Conservation (phyloP, 257 asterid species). For the Jaltomata sinuosa region DNA sequence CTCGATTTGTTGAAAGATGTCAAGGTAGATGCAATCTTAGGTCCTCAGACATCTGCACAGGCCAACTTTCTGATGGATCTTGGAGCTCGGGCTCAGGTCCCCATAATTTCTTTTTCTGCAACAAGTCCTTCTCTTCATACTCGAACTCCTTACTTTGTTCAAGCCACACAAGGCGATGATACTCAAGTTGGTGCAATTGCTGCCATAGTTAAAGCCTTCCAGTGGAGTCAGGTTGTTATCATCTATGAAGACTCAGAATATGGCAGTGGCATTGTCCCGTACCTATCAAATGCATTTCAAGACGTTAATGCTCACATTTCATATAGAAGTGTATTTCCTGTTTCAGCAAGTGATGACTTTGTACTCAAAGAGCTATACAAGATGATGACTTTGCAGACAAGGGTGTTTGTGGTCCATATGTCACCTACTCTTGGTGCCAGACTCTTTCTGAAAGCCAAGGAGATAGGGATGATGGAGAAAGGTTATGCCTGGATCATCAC, state of each 20-base stretch:
- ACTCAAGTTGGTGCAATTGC: constrained; percentile 40
- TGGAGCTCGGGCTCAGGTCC: constrained; percentile 10
- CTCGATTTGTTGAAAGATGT: constrained; percentile 23
- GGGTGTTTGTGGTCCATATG: constrained; percentile 33
- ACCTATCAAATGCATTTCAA: constrained; percentile 29
- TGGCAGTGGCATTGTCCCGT: constrained; percentile 37
- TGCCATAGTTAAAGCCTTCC: constrained; percentile 24
- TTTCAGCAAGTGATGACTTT: constrained; percentile 24
- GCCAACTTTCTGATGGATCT: constrained; percentile 14
- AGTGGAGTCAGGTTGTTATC: constrained; percentile 31
- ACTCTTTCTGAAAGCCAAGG: constrained; percentile 19
- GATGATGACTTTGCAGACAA: constrained; percentile 36
- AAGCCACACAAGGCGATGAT: constrained; percentile 12
- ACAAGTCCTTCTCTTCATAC: constrained; percentile 13
- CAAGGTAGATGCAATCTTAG: constrained; percentile 28
- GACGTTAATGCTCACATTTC: constrained; percentile 26
- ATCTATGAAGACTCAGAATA: constrained; percentile 33
- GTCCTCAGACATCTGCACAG: constrained; percentile 23
- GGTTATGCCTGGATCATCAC: constrained; percentile 44
- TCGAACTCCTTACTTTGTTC: constrained; percentile 7
- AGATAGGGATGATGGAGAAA: constrained; percentile 33
- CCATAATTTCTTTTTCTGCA: constrained; percentile 18
- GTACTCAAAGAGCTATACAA: constrained; percentile 23
- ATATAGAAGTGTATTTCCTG: constrained; percentile 27
- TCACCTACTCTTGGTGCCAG: constrained; percentile 11